Conservation (phyloP, 2,329 filamentous ascomycete species). For the Whalleya microplaca region DNA sequence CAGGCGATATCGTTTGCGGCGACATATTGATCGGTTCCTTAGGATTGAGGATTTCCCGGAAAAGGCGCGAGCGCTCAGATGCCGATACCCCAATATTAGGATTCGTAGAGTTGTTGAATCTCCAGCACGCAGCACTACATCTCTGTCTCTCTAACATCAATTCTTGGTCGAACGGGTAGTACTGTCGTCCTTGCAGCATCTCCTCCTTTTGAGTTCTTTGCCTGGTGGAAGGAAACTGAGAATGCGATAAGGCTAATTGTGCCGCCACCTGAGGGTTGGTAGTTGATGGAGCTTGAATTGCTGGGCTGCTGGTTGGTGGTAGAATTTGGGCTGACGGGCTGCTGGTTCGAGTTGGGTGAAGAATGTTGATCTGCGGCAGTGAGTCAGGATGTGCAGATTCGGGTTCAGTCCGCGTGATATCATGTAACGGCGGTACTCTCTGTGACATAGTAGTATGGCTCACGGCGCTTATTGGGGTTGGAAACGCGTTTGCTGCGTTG, state of each 20-base stretch:
- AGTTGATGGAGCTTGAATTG: constrained; percentile 36
- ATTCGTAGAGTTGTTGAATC: constrained; percentile 84
- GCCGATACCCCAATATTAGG: constrained; percentile 72
- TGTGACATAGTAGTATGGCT: constrained; percentile 35
- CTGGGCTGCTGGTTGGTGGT: constrained; percentile 32
- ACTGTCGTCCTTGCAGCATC: constrained; percentile 82
- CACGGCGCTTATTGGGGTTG: constrained; percentile 65
- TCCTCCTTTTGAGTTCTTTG: constrained; percentile 78
- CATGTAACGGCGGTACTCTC: constrained; percentile 64
- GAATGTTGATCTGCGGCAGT: constrained; percentile 61
- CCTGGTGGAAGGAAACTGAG: constrained; percentile 49
- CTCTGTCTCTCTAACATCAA: constrained; percentile 82
- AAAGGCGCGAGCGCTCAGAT: constrained; percentile 69
- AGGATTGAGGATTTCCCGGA: constrained; percentile 73
- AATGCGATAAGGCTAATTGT: constrained; percentile 61
- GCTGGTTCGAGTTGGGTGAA: constrained; percentile 54
- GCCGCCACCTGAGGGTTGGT: constrained; percentile 59
- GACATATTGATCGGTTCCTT: constrained; percentile 59
- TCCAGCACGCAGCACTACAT: constrained; percentile 79
- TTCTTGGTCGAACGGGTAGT: constrained; percentile 76
- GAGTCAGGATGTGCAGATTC: constrained; percentile 57
- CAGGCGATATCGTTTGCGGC: constrained; percentile 55
- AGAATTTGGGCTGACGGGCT: constrained; percentile 41
- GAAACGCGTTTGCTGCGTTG: constrained; percentile 57
- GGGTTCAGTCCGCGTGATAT: constrained; percentile 58